phyloP scores from a whole-genome alignment of 345 rosid species.

The Eucalyptus tenuipes region DNA sequence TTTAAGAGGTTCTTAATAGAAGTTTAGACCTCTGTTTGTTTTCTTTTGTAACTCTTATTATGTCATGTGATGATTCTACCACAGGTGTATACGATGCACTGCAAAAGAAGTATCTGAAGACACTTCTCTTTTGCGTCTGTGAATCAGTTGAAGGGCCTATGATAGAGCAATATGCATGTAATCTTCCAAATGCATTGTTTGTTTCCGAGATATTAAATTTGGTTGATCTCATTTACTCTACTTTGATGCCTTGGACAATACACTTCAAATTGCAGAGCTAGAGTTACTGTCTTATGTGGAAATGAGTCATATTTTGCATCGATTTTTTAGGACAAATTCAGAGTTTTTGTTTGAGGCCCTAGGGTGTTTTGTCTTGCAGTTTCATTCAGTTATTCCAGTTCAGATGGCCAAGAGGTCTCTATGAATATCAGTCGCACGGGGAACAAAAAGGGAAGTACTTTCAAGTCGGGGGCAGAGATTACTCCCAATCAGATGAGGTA shows the following conservation, averaged over 20 bases:
- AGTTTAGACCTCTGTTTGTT: neutral
- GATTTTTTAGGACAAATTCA: neutral
- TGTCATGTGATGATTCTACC: neutral
- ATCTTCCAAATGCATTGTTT: neutral
- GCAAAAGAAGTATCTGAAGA: constrained; percentile 81
- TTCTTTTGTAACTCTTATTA: neutral
- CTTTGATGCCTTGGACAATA: neutral
- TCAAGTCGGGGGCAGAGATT: constrained; percentile 61
- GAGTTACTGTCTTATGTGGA: neutral
- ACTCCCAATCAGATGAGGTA: constrained; percentile 96
- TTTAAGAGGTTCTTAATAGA: neutral
- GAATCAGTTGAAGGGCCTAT: constrained; percentile 67
- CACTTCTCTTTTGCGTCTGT: constrained; percentile 82
- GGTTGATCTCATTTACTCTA: neutral
- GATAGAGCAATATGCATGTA: constrained; percentile 91
- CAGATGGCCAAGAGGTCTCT: constrained; percentile 70
- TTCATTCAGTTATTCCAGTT: constrained; percentile 73
- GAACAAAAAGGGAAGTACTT: constrained; percentile 62
- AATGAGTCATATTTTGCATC: neutral
- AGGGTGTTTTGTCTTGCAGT: constrained; percentile 39
- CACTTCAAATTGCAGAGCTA: neutral
- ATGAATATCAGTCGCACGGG: constrained; percentile 84
- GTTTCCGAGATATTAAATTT: neutral
- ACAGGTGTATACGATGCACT: constrained; percentile 90
- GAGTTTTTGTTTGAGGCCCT: neutral